Conservation (phyloP, 176 grass and related monocot species). For the Bonia amplexicaulis region DNA sequence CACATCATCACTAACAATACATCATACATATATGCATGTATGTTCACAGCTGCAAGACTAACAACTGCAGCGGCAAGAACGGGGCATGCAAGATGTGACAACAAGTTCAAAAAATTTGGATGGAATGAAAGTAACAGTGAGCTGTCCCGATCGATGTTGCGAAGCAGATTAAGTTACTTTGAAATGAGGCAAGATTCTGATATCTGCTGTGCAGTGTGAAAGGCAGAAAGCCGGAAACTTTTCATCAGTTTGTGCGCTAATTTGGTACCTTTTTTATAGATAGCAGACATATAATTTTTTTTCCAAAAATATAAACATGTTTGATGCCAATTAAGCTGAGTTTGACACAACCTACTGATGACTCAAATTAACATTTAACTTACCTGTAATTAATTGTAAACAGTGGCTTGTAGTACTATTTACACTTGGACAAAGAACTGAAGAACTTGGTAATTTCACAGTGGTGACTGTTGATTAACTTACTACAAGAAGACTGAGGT, state of each 20-base stretch:
- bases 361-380: background rate
- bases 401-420: background rate
- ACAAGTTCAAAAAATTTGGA: background rate
- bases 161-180: constrained; percentile 11
- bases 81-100: background rate
- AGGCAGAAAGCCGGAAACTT: background rate
- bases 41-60: background rate
- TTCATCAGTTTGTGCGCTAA: background rate
- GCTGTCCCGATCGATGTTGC: constrained; percentile 8
- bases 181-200: background rate
- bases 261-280: background rate
- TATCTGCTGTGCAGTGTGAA: background rate
- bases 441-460: background rate
- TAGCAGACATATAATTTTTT: background rate
- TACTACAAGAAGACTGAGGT: background rate
- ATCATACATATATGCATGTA: background rate
- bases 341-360: background rate
- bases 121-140: background rate
- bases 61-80: background rate
- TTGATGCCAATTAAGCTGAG: background rate
- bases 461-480: background rate
- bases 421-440: background rate
- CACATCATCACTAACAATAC: background rate
- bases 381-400: background rate
- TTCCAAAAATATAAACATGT: background rate